Conservation (phyloP, 2,329 filamentous ascomycete species). For the Talaromyces sp. region DNA sequence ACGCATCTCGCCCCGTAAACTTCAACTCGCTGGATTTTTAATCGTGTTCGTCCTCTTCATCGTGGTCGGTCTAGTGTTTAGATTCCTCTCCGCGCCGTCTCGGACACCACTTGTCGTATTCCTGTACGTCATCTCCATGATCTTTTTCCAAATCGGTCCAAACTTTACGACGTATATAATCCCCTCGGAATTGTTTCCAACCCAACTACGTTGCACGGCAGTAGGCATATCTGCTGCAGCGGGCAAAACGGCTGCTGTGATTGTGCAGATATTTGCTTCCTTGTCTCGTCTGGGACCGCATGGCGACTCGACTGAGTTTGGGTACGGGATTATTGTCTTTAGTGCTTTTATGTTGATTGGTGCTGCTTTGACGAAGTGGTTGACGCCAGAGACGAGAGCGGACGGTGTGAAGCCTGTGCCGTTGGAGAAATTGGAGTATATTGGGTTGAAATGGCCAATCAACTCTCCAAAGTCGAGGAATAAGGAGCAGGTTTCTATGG, state of each 20-base stretch:
- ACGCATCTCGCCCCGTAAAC: conserved; percentile 13
- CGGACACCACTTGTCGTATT: conserved; percentile 11
- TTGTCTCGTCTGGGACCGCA: conserved; percentile 3
- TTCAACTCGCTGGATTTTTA: conserved; percentile 10
- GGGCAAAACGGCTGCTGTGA: conserved; percentile 55
- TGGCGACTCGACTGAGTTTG: conserved; percentile 8
- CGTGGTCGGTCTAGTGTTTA: conserved; percentile 14
- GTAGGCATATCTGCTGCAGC: conserved; percentile 58
- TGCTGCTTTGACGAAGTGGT: conserved; percentile 14
- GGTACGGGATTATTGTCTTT: conserved; percentile 17
- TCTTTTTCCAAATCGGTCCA: conserved; percentile 37
- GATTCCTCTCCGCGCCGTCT: conserved; percentile 21
- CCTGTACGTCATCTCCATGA: conserved; percentile 23
- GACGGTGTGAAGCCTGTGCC: conserved; percentile 17
- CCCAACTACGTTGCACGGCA: conserved; percentile 55
- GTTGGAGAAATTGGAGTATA: conserved; percentile 17
- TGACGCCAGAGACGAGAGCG: conserved; percentile 14
- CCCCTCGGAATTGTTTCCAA: conserved; percentile 59
- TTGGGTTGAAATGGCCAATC: conserved; percentile 18
- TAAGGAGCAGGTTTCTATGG: neutral
- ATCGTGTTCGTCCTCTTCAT: conserved; percentile 12
- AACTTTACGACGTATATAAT: conserved; percentile 60
- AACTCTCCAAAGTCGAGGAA: neutral
- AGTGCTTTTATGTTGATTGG: conserved; percentile 17
- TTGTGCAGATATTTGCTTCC: conserved; percentile 14